Conservation (phyloP, 495 filamentous ascomycete genomes). For the Monascus purpureus region DNA sequence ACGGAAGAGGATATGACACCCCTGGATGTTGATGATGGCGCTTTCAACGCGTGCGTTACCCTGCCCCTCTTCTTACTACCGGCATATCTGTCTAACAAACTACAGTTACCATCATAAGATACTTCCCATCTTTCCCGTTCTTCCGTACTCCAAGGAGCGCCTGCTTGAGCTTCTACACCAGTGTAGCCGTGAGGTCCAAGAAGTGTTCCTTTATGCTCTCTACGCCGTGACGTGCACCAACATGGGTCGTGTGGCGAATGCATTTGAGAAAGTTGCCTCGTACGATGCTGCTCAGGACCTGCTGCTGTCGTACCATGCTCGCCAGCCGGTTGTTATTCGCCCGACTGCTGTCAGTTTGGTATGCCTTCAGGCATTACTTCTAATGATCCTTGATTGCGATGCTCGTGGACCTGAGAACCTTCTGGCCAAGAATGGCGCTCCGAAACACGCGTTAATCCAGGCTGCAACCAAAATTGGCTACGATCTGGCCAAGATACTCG, state of each 20-base stretch:
- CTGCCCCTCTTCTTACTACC: background rate
- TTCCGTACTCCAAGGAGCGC: conserved; percentile 50
- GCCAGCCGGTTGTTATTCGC: conserved; percentile 26
- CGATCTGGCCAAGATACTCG: conserved; percentile 26
- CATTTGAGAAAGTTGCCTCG: conserved; percentile 26
- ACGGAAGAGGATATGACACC: conserved; percentile 28
- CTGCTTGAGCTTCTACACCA: conserved; percentile 47
- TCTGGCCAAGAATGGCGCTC: conserved; percentile 25
- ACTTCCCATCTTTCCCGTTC: conserved; percentile 60
- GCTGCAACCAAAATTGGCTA: conserved; percentile 27
- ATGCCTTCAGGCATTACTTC: conserved; percentile 28
- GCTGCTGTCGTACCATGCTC: conserved; percentile 39
- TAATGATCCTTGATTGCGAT: conserved; percentile 34
- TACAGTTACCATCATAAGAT: conserved; percentile 55
- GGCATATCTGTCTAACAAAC: conserved; percentile 6
- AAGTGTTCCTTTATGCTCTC: conserved; percentile 59
- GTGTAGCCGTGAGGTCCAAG: conserved; percentile 45
- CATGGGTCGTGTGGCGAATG: conserved; percentile 18
- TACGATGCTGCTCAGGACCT: conserved; percentile 29
- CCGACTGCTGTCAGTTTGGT: conserved; percentile 24
- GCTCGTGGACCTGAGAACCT: conserved; percentile 32
- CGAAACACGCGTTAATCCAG: conserved; percentile 29
- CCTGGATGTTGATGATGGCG: conserved; percentile 28
- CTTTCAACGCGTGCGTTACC: conserved; percentile 26
- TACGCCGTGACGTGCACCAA: conserved; percentile 33